Evolutionary conservation across 148 eudicot species (phyloP), one percentile per base, ranked within the genome.

Genomic region (Heliamphora exappendiculata): DNA sequence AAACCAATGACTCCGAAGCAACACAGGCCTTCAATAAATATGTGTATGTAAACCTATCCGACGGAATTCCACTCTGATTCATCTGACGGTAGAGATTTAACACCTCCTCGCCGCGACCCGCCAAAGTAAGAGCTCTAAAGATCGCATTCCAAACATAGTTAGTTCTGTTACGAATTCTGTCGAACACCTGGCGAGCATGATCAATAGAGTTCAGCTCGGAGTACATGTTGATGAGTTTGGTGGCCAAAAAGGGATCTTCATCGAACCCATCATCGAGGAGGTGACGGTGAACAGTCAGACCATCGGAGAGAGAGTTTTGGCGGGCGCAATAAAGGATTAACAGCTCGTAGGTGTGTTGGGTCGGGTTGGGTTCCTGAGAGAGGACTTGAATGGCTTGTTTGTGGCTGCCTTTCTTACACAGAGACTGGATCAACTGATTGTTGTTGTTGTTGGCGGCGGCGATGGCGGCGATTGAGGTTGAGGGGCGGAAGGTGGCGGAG

Each of bases 11-110:
- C 77, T 92, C 96, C 2, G 85, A 80, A 47, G 85, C 92, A 49
- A 91, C 98, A 86, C 98, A 95, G 39, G 97, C 98, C 85, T 95
- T 95, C 31, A 95, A 85, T 13, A 82, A 93, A 83, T 85, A 92
- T 0, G 96, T 95, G 64, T 92, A 90, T 60, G 89, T 95, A 83
- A 91, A 95, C 90, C 97, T 84, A 82, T 95, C 97, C n/a, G 92
- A 85, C 10, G 65, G 77, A 41, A 78, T 51, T 20, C 91, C 90
- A 57, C 76, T 51, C 67, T 37, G 45, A 78, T 89, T 95, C 97
- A 95, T 92, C 70, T 78, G 67, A 59, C 89, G 81, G 79, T 87
- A 92, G 70, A 88, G 54, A 64, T 77, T 69, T 78, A 95, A 81
- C 37, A 88, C 96, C 82, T 91, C 97, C 55, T 85, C 80, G n/a